These are phyloP conservation scores for Wickerhamiella brachini DNA, from an alignment of 805 yeast genomes.

Conservation along the genomic window DNA sequence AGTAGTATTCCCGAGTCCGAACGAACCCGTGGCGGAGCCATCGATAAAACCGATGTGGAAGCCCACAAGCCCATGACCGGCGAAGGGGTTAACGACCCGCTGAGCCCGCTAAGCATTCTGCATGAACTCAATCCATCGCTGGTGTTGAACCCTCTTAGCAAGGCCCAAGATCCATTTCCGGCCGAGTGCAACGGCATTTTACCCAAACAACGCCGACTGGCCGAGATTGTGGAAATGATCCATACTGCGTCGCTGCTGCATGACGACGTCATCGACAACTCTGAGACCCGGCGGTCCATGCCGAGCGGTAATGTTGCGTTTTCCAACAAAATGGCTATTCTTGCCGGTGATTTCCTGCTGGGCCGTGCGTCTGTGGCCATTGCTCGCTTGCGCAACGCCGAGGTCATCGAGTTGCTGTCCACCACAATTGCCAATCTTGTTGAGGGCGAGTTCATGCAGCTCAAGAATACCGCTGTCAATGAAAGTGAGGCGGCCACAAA, in stretches of 20 bases:
- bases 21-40: constrained; percentile 48
- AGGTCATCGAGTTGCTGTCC: constrained; percentile 88
- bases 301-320: constrained; percentile 89
- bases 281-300: constrained; percentile 77
- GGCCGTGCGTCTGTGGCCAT: constrained; percentile 96
- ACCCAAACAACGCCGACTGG: constrained; percentile 89
- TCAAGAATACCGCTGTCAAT: constrained; percentile 72
- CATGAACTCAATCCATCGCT: constrained; percentile 82
- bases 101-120: constrained; percentile 69
- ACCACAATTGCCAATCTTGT: constrained; percentile 94
- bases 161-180: constrained; percentile 63
- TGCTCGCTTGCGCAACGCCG: constrained; percentile 88
- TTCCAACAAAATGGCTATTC: constrained; percentile 92
- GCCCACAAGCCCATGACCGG: constrained; percentile 16
- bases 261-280: constrained; percentile 88
- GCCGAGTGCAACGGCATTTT: constrained; percentile 60
- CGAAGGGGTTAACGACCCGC: constrained; percentile 28
- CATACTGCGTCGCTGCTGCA: constrained; percentile 93
- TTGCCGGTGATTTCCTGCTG: constrained; percentile 90
- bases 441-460: constrained; percentile 98
- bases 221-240: constrained; percentile 96
- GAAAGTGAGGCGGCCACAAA: constrained; percentile 39
- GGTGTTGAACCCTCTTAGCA: constrained; percentile 67
- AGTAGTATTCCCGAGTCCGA: constrained; percentile 53
- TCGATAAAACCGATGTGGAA: constrained; percentile 28